Evolutionary conservation across 257 asterid genomes (phyloP).

Genomic region (Solanum dulcamara): DNA sequence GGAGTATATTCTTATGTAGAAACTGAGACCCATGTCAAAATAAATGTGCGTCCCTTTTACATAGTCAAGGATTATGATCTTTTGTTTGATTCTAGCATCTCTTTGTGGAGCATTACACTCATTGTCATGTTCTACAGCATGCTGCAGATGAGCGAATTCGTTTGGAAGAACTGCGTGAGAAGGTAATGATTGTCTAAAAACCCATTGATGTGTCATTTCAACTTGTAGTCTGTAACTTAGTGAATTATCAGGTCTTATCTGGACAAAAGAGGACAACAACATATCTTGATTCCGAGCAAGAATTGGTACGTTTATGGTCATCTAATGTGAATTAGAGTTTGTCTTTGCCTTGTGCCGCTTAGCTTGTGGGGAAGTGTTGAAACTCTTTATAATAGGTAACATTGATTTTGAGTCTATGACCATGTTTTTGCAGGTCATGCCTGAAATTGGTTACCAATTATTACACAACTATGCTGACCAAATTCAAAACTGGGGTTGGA

Average conservation of each 20-base stretch:
- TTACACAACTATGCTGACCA: conserved; percentile 71
- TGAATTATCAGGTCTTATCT: conserved; percentile 51
- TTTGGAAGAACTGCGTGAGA: conserved; percentile 77
- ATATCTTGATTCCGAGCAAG: conserved; percentile 66
- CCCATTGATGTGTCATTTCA: conserved; percentile 2
- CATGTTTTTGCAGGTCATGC: conserved; percentile 46
- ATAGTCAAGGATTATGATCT: background rate
- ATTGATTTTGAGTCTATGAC: background rate
- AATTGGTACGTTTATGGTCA: conserved; percentile 40
- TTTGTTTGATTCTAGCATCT: conserved; percentile 1
- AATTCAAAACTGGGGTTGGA: conserved; percentile 90
- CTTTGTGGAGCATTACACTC: background rate
- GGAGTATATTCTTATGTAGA: background rate
- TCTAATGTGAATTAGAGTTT: conserved; percentile 1
- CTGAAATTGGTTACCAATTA: conserved; percentile 84
- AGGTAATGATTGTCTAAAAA: conserved; percentile 33
- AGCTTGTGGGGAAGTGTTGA: background rate
- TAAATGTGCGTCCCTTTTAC: background rate
- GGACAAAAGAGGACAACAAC: conserved; percentile 66
- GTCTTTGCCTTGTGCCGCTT: background rate
- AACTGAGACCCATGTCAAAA: background rate
- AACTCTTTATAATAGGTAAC: background rate
- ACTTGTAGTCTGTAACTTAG: background rate
- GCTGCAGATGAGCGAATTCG: conserved; percentile 99
- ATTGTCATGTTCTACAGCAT: conserved; percentile 51